These are phyloP conservation scores for Exophiala aquamarina DNA, from an alignment of 2,329 filamentous ascomycete species.

Conservation along the genomic window DNA sequence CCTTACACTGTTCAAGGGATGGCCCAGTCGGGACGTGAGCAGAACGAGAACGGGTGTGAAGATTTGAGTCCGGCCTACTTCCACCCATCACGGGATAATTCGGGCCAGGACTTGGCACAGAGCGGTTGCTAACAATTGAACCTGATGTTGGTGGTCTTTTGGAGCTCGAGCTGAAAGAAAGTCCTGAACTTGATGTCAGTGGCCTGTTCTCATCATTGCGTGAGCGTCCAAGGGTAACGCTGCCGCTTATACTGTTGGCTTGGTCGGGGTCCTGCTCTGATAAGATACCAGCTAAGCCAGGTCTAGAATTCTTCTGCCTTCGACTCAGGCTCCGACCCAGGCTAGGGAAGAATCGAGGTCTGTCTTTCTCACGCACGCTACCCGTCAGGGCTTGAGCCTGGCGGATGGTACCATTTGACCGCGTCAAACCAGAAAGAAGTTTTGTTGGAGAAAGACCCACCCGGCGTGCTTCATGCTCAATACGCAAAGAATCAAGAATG, in stretches of 20 bases:
- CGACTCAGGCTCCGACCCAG: constrained; percentile 26
- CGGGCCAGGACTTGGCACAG: constrained; percentile 18
- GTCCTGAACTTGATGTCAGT: constrained; percentile 21
- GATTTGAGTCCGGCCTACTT: constrained; percentile 1
- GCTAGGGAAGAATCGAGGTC: constrained; percentile 26
- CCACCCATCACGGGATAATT: constrained; percentile 2
- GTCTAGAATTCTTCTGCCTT: constrained; percentile 18
- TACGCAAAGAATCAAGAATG: constrained; percentile 28
- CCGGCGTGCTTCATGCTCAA: constrained; percentile 27
- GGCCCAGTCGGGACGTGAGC: background rate
- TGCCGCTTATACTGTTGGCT: constrained; percentile 17
- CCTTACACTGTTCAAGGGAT: constrained; percentile 22
- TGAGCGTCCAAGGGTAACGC: background rate
- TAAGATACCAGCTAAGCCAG: constrained; percentile 24
- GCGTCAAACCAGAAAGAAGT: constrained; percentile 25
- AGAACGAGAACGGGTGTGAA: background rate
- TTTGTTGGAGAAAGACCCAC: constrained; percentile 27
- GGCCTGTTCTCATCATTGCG: constrained; percentile 27
- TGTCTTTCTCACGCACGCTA: constrained; percentile 21
- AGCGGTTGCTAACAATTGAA: constrained; percentile 20
- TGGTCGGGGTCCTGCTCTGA: constrained; percentile 28
- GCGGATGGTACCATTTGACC: constrained; percentile 23
- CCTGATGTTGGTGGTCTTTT: constrained; percentile 20
- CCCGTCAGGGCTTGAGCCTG: constrained; percentile 27
- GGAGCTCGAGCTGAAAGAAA: constrained; percentile 17